Evolutionary conservation across 805 yeast genomes (phyloP).

Genomic region (Saccharomycopsis lassenensis): DNA sequence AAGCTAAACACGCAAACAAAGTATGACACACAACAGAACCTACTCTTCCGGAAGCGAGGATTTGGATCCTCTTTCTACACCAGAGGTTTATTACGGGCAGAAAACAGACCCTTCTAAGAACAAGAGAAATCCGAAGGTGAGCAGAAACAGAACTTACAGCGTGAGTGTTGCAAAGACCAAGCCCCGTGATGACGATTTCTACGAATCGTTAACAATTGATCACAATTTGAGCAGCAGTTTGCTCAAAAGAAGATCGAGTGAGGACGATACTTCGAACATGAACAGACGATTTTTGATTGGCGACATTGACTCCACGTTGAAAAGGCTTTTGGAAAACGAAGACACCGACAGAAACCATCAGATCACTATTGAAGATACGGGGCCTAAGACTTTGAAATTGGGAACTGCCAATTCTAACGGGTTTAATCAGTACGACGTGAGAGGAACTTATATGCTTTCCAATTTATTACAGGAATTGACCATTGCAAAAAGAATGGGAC

Average conservation of each 20-base stretch:
- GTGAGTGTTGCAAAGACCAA: slow-evolving; percentile 4
- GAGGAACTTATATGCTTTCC: slow-evolving; percentile 86
- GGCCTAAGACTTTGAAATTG: slow-evolving; percentile 68
- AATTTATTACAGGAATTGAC: slow-evolving; percentile 83
- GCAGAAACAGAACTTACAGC: slow-evolving; percentile 40
- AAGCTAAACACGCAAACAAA: too few relatives aligned
- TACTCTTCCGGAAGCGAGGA: slow-evolving; percentile 35
- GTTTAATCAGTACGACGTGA: slow-evolving; percentile 53
- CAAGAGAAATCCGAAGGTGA: slow-evolving; percentile 30
- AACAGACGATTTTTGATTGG: slow-evolving; percentile 47
- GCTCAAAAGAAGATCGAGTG: slow-evolving; percentile 40
- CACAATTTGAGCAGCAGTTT: slow-evolving; percentile 18
- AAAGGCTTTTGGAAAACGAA: slow-evolving; percentile 58
- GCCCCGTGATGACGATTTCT: slow-evolving; percentile 10
- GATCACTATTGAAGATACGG: slow-evolving; percentile 76
- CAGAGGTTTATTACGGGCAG: slow-evolving; percentile 65
- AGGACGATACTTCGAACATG: slow-evolving; percentile 30
- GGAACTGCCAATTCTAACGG: slow-evolving; percentile 86
- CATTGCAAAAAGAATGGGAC: slow-evolving; percentile 70
- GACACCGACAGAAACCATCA: slow-evolving; percentile 81
- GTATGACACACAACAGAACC: slow-evolving; percentile 22
- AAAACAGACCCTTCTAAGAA: slow-evolving; percentile 42
- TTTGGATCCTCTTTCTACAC: slow-evolving; percentile 55
- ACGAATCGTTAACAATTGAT: slow-evolving; percentile 20
- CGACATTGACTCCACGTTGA: slow-evolving; percentile 63